phyloP scores from a whole-genome alignment of 2,329 filamentous ascomycete genomes.

The Ophiosphaerella herpotricha region DNA sequence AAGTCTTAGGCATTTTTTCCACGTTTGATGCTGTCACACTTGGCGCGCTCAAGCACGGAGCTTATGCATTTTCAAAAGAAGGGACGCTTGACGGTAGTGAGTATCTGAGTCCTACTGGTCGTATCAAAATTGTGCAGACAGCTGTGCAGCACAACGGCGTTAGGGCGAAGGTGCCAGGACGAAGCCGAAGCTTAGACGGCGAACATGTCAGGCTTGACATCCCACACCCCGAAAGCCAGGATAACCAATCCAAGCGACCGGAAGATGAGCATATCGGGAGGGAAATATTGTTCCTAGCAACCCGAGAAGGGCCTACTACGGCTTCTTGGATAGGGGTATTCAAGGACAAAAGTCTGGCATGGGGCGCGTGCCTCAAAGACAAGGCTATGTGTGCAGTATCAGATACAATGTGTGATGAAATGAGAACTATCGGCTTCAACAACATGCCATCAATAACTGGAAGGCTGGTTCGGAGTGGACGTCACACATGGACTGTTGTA shows the following conservation, averaged over 20 bases:
- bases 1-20: slow-evolving; percentile 28
- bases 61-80: slow-evolving; percentile 29
- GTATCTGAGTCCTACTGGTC: slow-evolving; percentile 25
- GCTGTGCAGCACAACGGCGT: slow-evolving; percentile 18
- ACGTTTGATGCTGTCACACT: slow-evolving; percentile 23
- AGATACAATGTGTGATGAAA: slow-evolving; percentile 17
- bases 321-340: slow-evolving; percentile 25
- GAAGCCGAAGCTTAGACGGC: slow-evolving; percentile 3
- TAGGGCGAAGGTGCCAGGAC: slow-evolving; percentile 10
- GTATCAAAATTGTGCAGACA: slow-evolving; percentile 25
- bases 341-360: slow-evolving; percentile 21
- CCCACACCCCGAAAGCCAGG: slow-evolving; percentile 21
- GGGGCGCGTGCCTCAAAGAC: slow-evolving; percentile 31
- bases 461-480: slow-evolving; percentile 19
- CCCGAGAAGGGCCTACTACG: slow-evolving; percentile 16
- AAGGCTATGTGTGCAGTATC: slow-evolving; percentile 20
- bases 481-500: slow-evolving; percentile 20
- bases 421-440: slow-evolving; percentile 7
- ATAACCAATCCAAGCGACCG: not conserved
- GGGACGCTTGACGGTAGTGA: slow-evolving; percentile 27
- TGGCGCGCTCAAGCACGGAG: slow-evolving; percentile 23
- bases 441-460: slow-evolving; percentile 19
- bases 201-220: slow-evolving; percentile 24
- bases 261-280: not conserved
- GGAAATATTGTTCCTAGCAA: slow-evolving; percentile 20